Percentiles rank a stretch among this genome's conserved stretches.
Evolutionary conservation across 345 rosid species (phyloP).

Genomic region (Lagerstroemia speciosa): DNA sequence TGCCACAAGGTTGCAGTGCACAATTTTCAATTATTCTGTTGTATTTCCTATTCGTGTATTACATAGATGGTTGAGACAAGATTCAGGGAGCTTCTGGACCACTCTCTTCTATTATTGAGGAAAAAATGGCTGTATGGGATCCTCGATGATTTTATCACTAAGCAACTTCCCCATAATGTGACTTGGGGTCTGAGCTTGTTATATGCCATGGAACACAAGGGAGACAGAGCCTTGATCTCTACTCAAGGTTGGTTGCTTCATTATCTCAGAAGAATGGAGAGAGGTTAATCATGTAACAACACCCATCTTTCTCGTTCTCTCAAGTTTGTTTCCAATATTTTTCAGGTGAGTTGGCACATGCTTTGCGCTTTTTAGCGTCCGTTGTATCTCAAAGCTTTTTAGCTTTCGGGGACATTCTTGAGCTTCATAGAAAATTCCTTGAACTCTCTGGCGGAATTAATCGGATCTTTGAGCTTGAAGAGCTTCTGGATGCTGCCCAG

Average conservation of each 20-base stretch:
- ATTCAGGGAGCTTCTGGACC: slow-evolving; percentile 77
- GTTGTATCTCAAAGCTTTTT: slow-evolving; percentile 97
- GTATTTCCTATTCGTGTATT: not conserved
- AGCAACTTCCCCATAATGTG: slow-evolving; percentile 94
- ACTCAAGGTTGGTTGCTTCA: slow-evolving; percentile 58
- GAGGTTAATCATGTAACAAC: not conserved
- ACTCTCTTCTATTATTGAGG: slow-evolving; percentile 67
- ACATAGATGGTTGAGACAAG: slow-evolving; percentile 84
- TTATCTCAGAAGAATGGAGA: not conserved
- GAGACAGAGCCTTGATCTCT: slow-evolving; percentile 70
- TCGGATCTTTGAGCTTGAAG: slow-evolving; percentile 91
- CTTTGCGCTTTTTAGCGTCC: slow-evolving; percentile 89
- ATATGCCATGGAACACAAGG: slow-evolving; percentile 87
- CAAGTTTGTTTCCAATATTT: slow-evolving; percentile 2
- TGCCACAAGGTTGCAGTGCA: not conserved
- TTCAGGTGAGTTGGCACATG: slow-evolving; percentile 94
- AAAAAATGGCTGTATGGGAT: slow-evolving; percentile 91
- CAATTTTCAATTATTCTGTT: not conserved
- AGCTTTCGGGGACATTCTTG: slow-evolving; percentile 96
- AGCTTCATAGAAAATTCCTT: slow-evolving; percentile 78
- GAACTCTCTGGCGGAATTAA: slow-evolving; percentile 90
- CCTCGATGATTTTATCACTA: slow-evolving; percentile 91
- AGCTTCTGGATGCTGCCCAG: slow-evolving; percentile 80
- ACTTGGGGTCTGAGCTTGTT: slow-evolving; percentile 97
- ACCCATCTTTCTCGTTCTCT: slow-evolving; percentile 2